phyloP scores from a whole-genome alignment of 179 eudicot species.

The Corrigiola litoralis region DNA sequence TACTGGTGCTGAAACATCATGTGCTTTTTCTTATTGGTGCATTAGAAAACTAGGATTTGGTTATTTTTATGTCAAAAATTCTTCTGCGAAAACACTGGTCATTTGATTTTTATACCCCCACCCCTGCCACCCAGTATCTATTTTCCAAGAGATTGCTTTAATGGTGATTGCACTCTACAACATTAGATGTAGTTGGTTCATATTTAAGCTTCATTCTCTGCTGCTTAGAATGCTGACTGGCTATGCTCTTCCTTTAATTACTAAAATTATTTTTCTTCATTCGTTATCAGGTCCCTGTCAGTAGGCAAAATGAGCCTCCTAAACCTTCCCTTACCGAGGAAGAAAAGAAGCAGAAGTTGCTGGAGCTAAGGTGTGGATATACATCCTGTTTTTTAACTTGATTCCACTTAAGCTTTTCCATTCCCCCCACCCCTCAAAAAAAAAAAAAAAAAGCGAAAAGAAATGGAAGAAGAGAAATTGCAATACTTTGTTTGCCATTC shows the following conservation, averaged over 20 bases:
- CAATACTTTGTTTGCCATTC: neutral
- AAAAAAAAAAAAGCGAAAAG: neutral
- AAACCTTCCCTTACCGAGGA: slow-evolving; percentile 82
- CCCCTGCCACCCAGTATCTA: no score
- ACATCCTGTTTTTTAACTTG: neutral
- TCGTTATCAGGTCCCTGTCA: slow-evolving; percentile 60
- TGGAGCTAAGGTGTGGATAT: slow-evolving; percentile 62
- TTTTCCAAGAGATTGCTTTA: no score
- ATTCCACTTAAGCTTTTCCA: neutral
- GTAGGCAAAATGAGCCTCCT: slow-evolving; percentile 49
- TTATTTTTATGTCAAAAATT: no score
- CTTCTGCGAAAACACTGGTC: no score
- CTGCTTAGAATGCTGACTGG: no score
- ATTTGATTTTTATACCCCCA: no score
- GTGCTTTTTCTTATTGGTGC: no score
- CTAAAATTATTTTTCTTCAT: neutral
- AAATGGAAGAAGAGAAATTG: neutral
- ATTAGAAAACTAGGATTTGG: no score
- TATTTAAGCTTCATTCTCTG: no score
- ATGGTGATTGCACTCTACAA: no score
- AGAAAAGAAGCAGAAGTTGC: slow-evolving; percentile 73
- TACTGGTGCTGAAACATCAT: no score
- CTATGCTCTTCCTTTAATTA: neutral
- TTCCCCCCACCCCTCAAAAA: neutral
- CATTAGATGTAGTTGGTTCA: no score